Conservation (phyloP, 2,329 filamentous ascomycete species). For the Neofusicoccum umdonicola region DNA sequence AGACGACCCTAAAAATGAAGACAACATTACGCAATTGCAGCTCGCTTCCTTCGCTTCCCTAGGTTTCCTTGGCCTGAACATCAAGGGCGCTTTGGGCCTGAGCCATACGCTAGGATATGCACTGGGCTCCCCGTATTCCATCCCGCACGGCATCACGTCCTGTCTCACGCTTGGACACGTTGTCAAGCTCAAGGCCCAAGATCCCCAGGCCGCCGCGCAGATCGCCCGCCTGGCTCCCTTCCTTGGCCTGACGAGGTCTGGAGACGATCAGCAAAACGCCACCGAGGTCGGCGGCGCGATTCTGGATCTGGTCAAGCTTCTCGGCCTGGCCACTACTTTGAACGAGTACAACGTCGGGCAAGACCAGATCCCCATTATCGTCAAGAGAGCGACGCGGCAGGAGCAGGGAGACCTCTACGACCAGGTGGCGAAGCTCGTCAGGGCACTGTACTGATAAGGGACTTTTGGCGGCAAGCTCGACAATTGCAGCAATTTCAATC, state of each 20-base stretch:
- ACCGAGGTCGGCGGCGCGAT: constrained; percentile 46
- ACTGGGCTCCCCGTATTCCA: constrained; percentile 54
- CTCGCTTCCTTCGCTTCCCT: constrained; percentile 53
- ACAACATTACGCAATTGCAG: constrained; percentile 51
- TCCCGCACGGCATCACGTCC: constrained; percentile 57
- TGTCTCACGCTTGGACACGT: constrained; percentile 56
- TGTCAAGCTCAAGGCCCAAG: constrained; percentile 51
- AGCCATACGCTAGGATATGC: constrained; percentile 51
- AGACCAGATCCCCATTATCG: constrained; percentile 44
- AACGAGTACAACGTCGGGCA: constrained; percentile 44
- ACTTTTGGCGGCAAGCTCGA: constrained; percentile 15
- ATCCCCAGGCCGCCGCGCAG: constrained; percentile 45
- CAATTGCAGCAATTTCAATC: background rate
- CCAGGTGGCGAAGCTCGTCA: constrained; percentile 43
- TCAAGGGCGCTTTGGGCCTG: constrained; percentile 52
- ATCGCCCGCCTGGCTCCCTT: constrained; percentile 46
- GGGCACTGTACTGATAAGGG: constrained; percentile 37
- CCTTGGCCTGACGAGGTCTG: constrained; percentile 39
- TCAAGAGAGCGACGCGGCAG: constrained; percentile 43
- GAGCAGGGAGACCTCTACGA: constrained; percentile 45
- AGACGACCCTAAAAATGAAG: constrained; percentile 44
- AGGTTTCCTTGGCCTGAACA: constrained; percentile 50
- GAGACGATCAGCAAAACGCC: constrained; percentile 44
- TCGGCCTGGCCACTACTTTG: constrained; percentile 47
- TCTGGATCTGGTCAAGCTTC: constrained; percentile 40